phyloP scores from a whole-genome alignment of 2,329 filamentous ascomycete genomes.

The Fusarium fujikuroi region DNA sequence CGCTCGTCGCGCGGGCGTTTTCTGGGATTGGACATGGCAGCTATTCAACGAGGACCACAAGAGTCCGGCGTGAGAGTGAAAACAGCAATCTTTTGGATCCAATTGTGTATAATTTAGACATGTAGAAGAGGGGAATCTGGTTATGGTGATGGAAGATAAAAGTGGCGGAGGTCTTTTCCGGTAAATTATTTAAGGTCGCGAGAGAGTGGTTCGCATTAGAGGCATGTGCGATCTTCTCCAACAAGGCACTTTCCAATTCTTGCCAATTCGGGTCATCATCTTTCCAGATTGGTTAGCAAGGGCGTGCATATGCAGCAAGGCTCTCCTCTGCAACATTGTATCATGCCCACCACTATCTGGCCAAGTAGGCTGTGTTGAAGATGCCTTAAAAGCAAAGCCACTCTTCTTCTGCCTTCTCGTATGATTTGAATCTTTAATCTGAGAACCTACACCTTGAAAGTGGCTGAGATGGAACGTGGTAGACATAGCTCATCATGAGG shows the following conservation, averaged over 20 bases:
- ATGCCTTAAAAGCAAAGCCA: neutral
- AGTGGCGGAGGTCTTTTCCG: neutral
- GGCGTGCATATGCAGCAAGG: slow-evolving; percentile 1
- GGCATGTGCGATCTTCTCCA: neutral
- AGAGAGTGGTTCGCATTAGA: neutral
- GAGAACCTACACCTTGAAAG: neutral
- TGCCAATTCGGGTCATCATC: neutral
- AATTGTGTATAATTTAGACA: neutral
- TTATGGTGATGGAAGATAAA: neutral
- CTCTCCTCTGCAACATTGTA: neutral
- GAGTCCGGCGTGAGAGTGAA: neutral
- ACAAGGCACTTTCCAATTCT: neutral
- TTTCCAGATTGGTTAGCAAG: neutral
- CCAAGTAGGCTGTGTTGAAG: neutral
- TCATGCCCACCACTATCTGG: neutral
- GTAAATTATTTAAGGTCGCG: neutral
- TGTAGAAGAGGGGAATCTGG: neutral
- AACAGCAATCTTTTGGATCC: neutral
- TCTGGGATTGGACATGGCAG: neutral
- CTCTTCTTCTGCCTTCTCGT: neutral
- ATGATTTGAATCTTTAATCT: neutral
- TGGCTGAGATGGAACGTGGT: neutral
- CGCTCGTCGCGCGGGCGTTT: neutral
- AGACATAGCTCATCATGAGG: neutral
- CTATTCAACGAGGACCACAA: neutral